These are phyloP conservation scores for Epichloe uncinata DNA, from an alignment of 2,329 filamentous ascomycete genomes.

Conservation along the genomic window DNA sequence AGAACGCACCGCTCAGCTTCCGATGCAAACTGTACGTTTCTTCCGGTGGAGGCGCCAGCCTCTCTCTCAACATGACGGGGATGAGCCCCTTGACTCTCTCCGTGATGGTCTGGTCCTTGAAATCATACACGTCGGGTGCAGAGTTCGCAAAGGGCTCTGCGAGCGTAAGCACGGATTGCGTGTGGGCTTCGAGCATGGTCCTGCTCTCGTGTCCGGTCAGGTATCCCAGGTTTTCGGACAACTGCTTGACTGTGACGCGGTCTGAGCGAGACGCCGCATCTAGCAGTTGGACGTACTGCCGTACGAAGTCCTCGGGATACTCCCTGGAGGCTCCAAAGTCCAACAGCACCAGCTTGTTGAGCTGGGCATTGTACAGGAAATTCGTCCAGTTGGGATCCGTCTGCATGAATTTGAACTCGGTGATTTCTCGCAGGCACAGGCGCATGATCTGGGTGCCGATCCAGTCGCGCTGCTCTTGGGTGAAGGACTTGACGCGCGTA, in stretches of 20 bases:
- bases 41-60: slow-evolving; percentile 82
- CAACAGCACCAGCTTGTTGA: slow-evolving; percentile 69
- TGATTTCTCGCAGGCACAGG: slow-evolving; percentile 83
- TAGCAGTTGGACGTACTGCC: slow-evolving; percentile 66
- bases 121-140: slow-evolving; percentile 80
- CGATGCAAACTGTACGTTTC: slow-evolving; percentile 94
- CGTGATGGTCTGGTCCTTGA: slow-evolving; percentile 88
- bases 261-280: slow-evolving; percentile 66
- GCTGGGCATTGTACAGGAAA: slow-evolving; percentile 73
- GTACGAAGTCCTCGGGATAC: slow-evolving; percentile 68
- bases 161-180: slow-evolving; percentile 76
- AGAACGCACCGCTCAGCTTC: slow-evolving; percentile 88
- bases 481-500: slow-evolving; percentile 63
- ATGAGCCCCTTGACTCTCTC: slow-evolving; percentile 81
- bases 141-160: slow-evolving; percentile 75
- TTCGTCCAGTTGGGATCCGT: slow-evolving; percentile 99
- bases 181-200: slow-evolving; percentile 80
- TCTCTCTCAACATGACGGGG: slow-evolving; percentile 82
- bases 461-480: slow-evolving; percentile 81
- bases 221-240: slow-evolving; percentile 74
- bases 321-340: slow-evolving; percentile 91
- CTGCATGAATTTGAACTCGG: slow-evolving; percentile 96
- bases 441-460: slow-evolving; percentile 89
- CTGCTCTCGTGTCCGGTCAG: slow-evolving; percentile 80
- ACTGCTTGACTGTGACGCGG: slow-evolving; percentile 43